Percentiles rank a stretch among this genome's conserved stretches.
These are phyloP conservation scores for Aureobasidium sp. DNA, from an alignment of 2,329 filamentous ascomycete species.

Conservation along the genomic window DNA sequence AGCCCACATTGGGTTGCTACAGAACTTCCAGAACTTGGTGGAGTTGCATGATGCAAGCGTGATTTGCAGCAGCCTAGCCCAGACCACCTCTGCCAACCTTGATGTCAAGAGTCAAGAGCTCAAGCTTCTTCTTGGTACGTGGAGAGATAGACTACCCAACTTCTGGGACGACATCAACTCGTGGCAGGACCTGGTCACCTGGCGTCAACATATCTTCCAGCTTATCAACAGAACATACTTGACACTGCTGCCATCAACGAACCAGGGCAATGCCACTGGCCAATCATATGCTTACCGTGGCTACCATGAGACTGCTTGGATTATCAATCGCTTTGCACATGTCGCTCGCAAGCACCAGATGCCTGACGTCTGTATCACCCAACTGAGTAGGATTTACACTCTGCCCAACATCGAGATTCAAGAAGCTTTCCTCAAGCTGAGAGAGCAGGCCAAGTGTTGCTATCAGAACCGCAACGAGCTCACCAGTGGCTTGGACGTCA, in stretches of 20 bases:
- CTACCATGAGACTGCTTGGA: slow-evolving; percentile 99
- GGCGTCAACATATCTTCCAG: slow-evolving; percentile 97
- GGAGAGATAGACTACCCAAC: slow-evolving; percentile 92
- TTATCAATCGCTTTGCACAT: slow-evolving; percentile 97
- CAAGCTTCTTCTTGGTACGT: slow-evolving; percentile 86
- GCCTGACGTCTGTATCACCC: slow-evolving; percentile 93
- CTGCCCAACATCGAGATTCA: slow-evolving; percentile 99
- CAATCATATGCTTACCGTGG: slow-evolving; percentile 95
- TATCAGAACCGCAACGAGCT: slow-evolving; percentile 94
- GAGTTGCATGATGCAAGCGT: slow-evolving; percentile 96
- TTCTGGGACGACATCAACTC: slow-evolving; percentile 99
- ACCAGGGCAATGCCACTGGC: slow-evolving; percentile 68
- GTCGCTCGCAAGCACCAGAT: slow-evolving; percentile 95
- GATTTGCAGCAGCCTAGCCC: slow-evolving; percentile 83
- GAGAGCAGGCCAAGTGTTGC: slow-evolving; percentile 98
- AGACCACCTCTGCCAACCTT: slow-evolving; percentile 76
- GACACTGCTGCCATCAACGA: slow-evolving; percentile 69
- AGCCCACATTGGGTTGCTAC: slow-evolving; percentile 86
- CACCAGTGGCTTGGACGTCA: slow-evolving; percentile 88
- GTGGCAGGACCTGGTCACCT: slow-evolving; percentile 99
- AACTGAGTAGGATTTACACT: slow-evolving; percentile 96
- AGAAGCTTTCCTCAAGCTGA: slow-evolving; percentile 92
- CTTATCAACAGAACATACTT: slow-evolving; percentile 95
- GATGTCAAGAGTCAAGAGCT: slow-evolving; percentile 94
- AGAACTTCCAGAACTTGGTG: slow-evolving; percentile 96